A percentile compares a stretch with the other conserved stretches of the same genome.
Evolutionary conservation across 2,329 filamentous ascomycete genomes (phyloP).

Genomic region (Aspergillus clavatus): DNA sequence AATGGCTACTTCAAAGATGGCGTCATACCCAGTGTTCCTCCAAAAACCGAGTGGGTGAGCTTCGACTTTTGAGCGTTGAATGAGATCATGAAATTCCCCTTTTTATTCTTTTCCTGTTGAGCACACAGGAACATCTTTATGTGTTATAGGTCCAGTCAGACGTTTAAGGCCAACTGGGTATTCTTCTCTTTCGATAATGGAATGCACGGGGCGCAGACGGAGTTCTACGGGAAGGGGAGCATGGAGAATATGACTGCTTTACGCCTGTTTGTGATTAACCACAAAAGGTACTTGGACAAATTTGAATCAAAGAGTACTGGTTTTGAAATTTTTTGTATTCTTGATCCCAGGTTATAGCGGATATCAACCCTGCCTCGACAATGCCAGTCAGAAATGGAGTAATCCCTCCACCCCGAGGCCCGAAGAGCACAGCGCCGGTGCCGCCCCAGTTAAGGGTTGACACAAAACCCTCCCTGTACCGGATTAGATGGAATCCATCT

Average conservation of each 20-base stretch:
- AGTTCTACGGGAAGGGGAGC: too few species aligned
- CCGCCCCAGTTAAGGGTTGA: conserved; percentile 15
- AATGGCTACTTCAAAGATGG: conserved; percentile 66
- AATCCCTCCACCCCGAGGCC: conserved; percentile 14
- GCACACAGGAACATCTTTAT: neutral
- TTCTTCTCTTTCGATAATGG: neutral
- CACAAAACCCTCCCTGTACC: conserved; percentile 24
- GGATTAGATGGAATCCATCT: conserved; percentile 28
- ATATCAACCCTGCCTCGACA: conserved; percentile 21
- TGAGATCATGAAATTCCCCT: neutral
- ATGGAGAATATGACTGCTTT: too few species aligned
- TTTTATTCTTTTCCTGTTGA: conserved; percentile 1
- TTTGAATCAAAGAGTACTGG: conserved; percentile 6
- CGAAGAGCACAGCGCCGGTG: conserved; percentile 14
- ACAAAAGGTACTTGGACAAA: too few species aligned
- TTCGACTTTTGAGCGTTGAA: conserved; percentile 62
- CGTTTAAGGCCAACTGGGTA: neutral
- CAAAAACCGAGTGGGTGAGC: conserved; percentile 67
- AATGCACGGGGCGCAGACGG: neutral
- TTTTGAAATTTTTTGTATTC: conserved; percentile 30
- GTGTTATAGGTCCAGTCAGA: neutral
- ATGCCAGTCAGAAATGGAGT: conserved; percentile 8
- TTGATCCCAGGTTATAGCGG: conserved; percentile 28
- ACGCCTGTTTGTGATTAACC: conserved; percentile 4
- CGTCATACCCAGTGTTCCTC: conserved; percentile 70